phyloP scores from a whole-genome alignment of 805 yeast species.

The Sungouiella thailandica region DNA sequence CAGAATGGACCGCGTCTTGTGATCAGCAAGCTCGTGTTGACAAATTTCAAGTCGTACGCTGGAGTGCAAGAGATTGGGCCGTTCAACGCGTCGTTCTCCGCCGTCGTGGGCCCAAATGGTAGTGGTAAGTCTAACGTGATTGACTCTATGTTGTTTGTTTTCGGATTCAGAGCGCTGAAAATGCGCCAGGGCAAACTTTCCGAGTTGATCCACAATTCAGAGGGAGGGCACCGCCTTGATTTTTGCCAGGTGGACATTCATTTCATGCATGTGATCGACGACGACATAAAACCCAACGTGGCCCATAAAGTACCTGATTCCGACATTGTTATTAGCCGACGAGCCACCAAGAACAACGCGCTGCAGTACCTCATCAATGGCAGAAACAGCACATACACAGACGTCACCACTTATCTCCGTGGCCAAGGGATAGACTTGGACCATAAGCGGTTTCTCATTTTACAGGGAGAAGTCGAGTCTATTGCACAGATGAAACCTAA shows the following conservation, averaged over 20 bases:
- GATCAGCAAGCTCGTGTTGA: slow-evolving; percentile 66
- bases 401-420: slow-evolving; percentile 69
- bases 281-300: slow-evolving; percentile 27
- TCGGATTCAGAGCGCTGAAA: slow-evolving; percentile 93
- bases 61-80: slow-evolving; percentile 94
- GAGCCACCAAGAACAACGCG: slow-evolving; percentile 68
- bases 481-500: slow-evolving; percentile 99
- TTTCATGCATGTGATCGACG: slow-evolving; percentile 73
- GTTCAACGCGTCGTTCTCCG: slow-evolving; percentile 87
- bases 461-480: slow-evolving; percentile 98
- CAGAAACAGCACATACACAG: slow-evolving; percentile 63
- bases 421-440: slow-evolving; percentile 89
- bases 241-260: slow-evolving; percentile 90
- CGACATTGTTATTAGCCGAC: slow-evolving; percentile 69
- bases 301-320: slow-evolving; percentile 46
- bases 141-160: slow-evolving; percentile 92
- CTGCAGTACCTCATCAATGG: slow-evolving; percentile 77
- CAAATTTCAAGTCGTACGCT: slow-evolving; percentile 92
- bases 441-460: slow-evolving; percentile 87
- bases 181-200: slow-evolving; percentile 95
- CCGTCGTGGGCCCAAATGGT: slow-evolving; percentile 98
- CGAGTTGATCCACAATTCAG: slow-evolving; percentile 90
- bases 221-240: slow-evolving; percentile 48
- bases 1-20: slow-evolving; percentile 56
- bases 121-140: slow-evolving; percentile 97